Base-by-base conservation (phyloP, 108 stramenopile genomes). In the Hondaea fermentalgiana region DNA sequence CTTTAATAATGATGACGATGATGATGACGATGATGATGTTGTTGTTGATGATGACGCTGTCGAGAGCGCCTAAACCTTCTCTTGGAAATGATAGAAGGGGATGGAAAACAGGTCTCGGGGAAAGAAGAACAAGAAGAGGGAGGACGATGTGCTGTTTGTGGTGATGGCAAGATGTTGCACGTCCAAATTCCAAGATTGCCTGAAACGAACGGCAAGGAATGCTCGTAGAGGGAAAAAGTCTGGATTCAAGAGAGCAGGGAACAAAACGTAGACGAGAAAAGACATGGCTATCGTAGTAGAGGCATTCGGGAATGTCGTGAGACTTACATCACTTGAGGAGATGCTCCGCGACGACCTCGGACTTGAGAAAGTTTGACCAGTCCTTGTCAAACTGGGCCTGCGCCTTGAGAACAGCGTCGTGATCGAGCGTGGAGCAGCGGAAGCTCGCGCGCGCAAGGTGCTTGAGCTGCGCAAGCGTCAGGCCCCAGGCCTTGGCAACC, bases 401-500 rank as follows among this genome's bases (percentile, higher is more conserved):
- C 6, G 76, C 76, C 10, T 8, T 4, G 76, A 53, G 51, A 12
- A 53, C 49, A 12, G 12, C 10, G 49, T 83, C 76, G 51, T 53
- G 76, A 23, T 47, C 45, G 25, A 83, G 76, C 28, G 76, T 53
- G 28, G 76, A 53, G 76, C 76, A 83, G 49, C 51, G 45, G 4
- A 53, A 83, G 49, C 49, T 53, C 3, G 45, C 49, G 10, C 76
- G 6, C 17, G 49, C 76, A 17, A 83, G 51, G 76, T 83, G 76
- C 76, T 83, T 83, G 51, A 83, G 76, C 51, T 83, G 76, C 25
- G 76, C 45, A 16, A 83, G 51, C 23, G 49, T 83, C 16, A 83
- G 76, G 17, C 76, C 76, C 76, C 76, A 83, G 51, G 76, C 76
- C 76, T 83, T 83, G 49, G 76, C 76, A 45, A 83, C 76, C 8